Conservation (phyloP, 2,329 filamentous ascomycete species). For the Dichotomopilus funicola region DNA sequence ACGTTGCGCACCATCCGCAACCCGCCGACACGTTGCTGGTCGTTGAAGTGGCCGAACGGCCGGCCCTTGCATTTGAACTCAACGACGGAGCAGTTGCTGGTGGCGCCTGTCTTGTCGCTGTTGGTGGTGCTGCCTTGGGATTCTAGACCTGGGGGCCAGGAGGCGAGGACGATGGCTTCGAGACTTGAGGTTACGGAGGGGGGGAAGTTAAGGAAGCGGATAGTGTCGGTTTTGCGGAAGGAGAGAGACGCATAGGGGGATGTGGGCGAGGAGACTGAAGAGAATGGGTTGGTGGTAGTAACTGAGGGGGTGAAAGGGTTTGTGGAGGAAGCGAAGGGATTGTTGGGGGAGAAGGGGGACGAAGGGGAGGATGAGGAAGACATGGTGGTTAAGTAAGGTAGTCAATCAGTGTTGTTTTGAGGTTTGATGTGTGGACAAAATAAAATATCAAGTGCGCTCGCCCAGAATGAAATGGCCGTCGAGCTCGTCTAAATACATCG, state of each 20-base stretch:
- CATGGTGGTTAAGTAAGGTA: neutral
- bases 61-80: constrained; percentile 21
- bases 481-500: neutral
- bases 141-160: constrained; percentile 23
- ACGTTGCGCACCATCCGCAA: constrained; percentile 21
- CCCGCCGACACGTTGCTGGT: constrained; percentile 13
- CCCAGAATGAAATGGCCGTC: neutral
- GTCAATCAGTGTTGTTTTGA: no score
- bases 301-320: neutral
- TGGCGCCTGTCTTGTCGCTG: neutral
- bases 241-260: constrained; percentile 20
- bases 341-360: neutral
- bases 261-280: neutral
- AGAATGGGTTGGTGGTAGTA: neutral
- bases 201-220: constrained; percentile 25
- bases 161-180: constrained; percentile 17
- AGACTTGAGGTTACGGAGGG: constrained; percentile 11
- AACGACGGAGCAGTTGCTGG: constrained; percentile 6
- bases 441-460: no score
- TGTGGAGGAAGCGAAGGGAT: neutral
- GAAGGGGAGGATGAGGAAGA: neutral
- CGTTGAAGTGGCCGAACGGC: constrained; percentile 17
- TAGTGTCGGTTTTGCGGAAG: constrained; percentile 20
- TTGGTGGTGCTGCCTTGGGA: neutral
- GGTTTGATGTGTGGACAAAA: no score